Evolutionary conservation across 2,329 filamentous ascomycete genomes (phyloP).

Genomic region (Pseudopyrenochaeta lycopersici): DNA sequence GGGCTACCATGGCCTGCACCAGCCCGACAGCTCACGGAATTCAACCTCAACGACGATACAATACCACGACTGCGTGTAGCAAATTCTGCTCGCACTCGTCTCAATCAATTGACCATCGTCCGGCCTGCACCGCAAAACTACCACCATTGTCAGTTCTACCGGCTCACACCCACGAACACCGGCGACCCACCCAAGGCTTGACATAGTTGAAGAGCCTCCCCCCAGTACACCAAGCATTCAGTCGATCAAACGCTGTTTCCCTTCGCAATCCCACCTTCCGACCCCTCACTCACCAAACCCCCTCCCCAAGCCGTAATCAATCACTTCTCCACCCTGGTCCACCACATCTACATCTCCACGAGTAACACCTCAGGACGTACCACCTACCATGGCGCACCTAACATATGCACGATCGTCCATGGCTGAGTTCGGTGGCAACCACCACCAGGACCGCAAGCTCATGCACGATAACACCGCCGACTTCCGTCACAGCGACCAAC

Average conservation of each 20-base stretch:
- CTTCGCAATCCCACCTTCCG: conserved; percentile 9
- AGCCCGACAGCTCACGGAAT: conserved; percentile 85
- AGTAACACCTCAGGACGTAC: conserved; percentile 6
- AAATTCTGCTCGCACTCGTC: conserved; percentile 41
- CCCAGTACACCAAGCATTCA: conserved; percentile 42
- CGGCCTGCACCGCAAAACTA: conserved; percentile 38
- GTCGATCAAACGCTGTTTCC: conserved; percentile 36
- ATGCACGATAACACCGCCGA: conserved; percentile 30
- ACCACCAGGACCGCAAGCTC: conserved; percentile 41
- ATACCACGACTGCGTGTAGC: conserved; percentile 47
- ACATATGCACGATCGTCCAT: conserved; percentile 32
- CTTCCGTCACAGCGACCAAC: conserved; percentile 33
- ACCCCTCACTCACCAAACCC: conserved; percentile 6
- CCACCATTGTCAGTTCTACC: conserved; percentile 44
- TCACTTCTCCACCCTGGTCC: conserved; percentile 3
- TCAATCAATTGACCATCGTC: conserved; percentile 44
- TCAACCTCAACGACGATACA: conserved; percentile 62
- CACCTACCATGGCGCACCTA: conserved; percentile 37
- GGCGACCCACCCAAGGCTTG: conserved; percentile 43
- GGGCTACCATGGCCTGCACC: conserved; percentile 39
- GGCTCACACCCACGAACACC: conserved; percentile 41
- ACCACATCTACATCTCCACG: conserved; percentile 8
- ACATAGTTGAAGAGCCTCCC: conserved; percentile 49
- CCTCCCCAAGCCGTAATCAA: not conserved
- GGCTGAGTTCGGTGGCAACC: conserved; percentile 40